phyloP scores from a whole-genome alignment of 768 basidiomycete species.

The Megacollybia marginata region DNA sequence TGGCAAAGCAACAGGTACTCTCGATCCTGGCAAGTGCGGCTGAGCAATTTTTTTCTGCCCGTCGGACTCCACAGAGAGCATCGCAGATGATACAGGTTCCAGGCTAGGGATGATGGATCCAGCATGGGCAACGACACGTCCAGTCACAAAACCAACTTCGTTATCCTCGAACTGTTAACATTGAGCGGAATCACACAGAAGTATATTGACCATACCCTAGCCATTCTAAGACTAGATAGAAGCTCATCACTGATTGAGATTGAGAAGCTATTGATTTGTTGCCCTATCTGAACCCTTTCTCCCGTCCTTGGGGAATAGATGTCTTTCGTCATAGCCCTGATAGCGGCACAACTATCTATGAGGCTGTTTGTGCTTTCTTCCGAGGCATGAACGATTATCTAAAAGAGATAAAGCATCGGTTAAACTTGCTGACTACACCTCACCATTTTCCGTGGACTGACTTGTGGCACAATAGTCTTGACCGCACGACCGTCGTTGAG shows the following conservation, averaged over 20 bases:
- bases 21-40: conserved; percentile 53
- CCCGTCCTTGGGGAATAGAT: conserved; percentile 72
- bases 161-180: conserved; percentile 85
- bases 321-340: conserved; percentile 88
- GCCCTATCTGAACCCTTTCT: conserved; percentile 87
- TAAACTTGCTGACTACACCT: conserved; percentile 9
- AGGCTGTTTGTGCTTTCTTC: conserved; percentile 60
- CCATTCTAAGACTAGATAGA: conserved; percentile 73
- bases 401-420: background rate
- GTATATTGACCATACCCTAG: conserved; percentile 52
- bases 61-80: conserved; percentile 15
- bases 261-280: conserved; percentile 92
- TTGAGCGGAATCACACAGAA: conserved; percentile 2
- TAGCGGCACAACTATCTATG: conserved; percentile 73
- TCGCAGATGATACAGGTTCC: conserved; percentile 48
- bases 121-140: conserved; percentile 77
- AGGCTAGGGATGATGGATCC: conserved; percentile 87
- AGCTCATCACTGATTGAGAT: conserved; percentile 90
- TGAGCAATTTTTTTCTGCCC: conserved; percentile 15
- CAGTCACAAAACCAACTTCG: conserved; percentile 89
- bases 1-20: conserved; percentile 61
- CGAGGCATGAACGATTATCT: conserved; percentile 89
- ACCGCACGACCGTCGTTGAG: conserved; percentile 94
- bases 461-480: conserved; percentile 93
- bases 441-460: conserved; percentile 95